Base-by-base conservation (phyloP, 1,284 basidiomycete genomes). In the Ceratobasidium sp. region DNA sequence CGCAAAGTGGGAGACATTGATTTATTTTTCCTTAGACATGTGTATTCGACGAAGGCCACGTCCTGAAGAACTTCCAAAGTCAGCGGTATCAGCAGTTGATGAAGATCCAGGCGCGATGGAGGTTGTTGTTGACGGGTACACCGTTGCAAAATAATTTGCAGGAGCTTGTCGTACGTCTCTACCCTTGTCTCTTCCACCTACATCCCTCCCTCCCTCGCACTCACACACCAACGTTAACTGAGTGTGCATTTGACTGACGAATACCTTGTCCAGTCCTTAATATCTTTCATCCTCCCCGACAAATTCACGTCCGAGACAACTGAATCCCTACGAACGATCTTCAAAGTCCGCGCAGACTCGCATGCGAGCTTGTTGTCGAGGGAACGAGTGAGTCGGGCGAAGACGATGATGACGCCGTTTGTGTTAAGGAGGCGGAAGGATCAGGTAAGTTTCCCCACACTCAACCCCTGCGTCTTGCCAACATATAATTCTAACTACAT, bases 341-440 rank as follows among this genome's bases (percentile, higher is more conserved):
- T 99, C 89, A 99, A 98, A 82, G 94, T 95, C 46, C 95, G 94
- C 78, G 91, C 93, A 5, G 93, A 95, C 78, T 91, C 91, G 11
- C 93, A 93, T 75, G 89, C 93, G 62, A 93, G 92, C 50, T 81
- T 98, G 50, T 89, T 99, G 16, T 93, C 96, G 6, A 90, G 94
- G 79, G 92, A 96, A 80, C 90, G 96, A 57, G 93, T 98, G 30
- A 93, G 95, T 61, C 85, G 97, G 72, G 98, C 98, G 5, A 98
- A 98, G 83, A 95, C 93, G 80, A 98, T 99, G 96, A 96, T 99
- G 91, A 96, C 94, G 18, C 98, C 98, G 0, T 99, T 99, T 80
- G 96, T 99, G 32, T 87, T 99, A 23, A 92, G 98, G 26, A 88
- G 98, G 59, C 89, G 96, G 76, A 99, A 99, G 82, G 94, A 96